Evolutionary conservation across 768 basidiomycete species (phyloP), one percentile per base, ranked within the genome.

Genomic region (Pseudohyphozyma bogoriensis): DNA sequence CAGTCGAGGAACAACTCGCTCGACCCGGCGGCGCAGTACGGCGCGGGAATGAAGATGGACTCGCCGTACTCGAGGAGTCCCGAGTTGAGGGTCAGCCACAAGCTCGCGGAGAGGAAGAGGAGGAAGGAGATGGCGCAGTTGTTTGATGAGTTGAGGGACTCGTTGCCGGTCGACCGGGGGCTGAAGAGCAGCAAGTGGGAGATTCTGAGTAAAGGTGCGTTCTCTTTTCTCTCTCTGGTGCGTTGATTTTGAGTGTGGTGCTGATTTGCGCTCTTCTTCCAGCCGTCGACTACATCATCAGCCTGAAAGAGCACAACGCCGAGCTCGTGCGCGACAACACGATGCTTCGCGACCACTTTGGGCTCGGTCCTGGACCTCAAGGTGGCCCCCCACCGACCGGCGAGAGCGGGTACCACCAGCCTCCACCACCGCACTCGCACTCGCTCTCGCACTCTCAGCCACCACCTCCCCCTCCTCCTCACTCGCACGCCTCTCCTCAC

Each of bases 131-230:
- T 99, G 95, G 95, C 95, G 73, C 92, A 96, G 61, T 74, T 99
- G 46, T 97, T 97, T 71, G 95, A 99, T 68, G 95, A 99, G 73
- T 76, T 99, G 64, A 81, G 90, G 59, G 92, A 95, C 73, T 83
- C 88, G 69, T 77, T 99, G 29, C 95, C 95, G 85, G 54, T 90
- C 90, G 76, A 82, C 86, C 55, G 90, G 86, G 45, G 68, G 5
- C 87, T 91, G 84, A 97, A 97, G 72, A 86, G 89, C 24, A 91
- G 88, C 76, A 99, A 99, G 76, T 97, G 93, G 95, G 95, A 99
- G 77, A 96, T 96, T 63, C 76, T 99, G 36, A 92, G 85, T 75
- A 93, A 95, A 83, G 88, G 92, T 88, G 66, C 65, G 79, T 26
- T 53, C 42, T 13, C 13, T 44, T 24, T 4, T 49, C 37, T 33